A percentile compares a stretch with the other conserved stretches of the same genome.
Conservation (phyloP, 1,284 basidiomycete species). For the Papiliotrema fonsecae region DNA sequence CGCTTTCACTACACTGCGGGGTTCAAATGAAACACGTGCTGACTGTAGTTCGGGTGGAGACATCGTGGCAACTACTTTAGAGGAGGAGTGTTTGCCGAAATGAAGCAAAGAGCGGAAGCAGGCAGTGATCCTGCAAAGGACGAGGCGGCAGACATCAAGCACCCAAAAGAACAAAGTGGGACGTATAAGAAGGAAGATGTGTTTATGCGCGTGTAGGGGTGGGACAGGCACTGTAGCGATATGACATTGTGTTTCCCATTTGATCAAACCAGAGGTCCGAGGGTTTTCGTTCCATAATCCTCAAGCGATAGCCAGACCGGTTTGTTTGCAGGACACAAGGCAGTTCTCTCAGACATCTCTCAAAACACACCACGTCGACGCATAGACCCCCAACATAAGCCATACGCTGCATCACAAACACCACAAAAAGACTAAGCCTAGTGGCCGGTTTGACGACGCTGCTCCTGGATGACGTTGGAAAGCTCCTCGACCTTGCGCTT, state of each 20-base stretch:
- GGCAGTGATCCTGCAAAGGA: slow-evolving; percentile 36
- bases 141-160: slow-evolving; percentile 32
- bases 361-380: neutral
- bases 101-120: slow-evolving; percentile 26
- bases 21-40: neutral
- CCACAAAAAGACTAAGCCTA: slow-evolving; percentile 24
- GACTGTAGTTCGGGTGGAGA: slow-evolving; percentile 39
- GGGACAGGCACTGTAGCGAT: neutral
- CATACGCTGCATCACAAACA: neutral
- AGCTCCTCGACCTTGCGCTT: slow-evolving; percentile 98
- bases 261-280: no score
- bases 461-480: slow-evolving; percentile 72
- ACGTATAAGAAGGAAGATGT: slow-evolving; percentile 25
- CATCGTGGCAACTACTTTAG: slow-evolving; percentile 39
- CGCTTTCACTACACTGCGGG: neutral
- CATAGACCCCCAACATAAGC: neutral
- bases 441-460: slow-evolving; percentile 49
- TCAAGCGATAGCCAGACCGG: no score
- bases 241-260: no score
- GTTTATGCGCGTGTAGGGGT: slow-evolving; percentile 18
- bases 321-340: neutral
- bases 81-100: slow-evolving; percentile 28
- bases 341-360: neutral
- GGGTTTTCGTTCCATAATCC: no score
- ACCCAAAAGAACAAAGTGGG: slow-evolving; percentile 8